These are phyloP conservation scores for Hygrophorus pudorinus DNA, from an alignment of 768 basidiomycete genomes.

Conservation along the genomic window DNA sequence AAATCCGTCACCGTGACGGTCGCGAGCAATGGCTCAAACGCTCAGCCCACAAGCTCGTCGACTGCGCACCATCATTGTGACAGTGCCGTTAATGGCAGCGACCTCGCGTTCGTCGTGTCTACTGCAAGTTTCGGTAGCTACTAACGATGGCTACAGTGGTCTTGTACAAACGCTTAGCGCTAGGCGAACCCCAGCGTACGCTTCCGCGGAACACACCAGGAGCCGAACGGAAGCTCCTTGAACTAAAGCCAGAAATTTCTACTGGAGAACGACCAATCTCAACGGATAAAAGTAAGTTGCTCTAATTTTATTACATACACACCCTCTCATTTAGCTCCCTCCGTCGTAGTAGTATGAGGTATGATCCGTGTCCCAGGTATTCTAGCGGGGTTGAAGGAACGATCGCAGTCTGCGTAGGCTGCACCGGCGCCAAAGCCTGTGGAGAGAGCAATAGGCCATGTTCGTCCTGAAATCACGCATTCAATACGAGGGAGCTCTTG, in stretches of 20 bases:
- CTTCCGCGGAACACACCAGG: slow-evolving; percentile 12
- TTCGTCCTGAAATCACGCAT: slow-evolving; percentile 50
- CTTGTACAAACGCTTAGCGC: slow-evolving; percentile 53
- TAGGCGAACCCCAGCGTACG: slow-evolving; percentile 14
- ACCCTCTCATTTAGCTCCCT: not conserved
- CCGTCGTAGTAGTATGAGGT: slow-evolving; percentile 24
- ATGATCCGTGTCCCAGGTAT: slow-evolving; percentile 77
- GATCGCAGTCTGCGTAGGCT: slow-evolving; percentile 88
- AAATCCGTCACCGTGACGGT: slow-evolving; percentile 5
- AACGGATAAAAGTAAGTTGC: slow-evolving; percentile 8
- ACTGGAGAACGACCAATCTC: slow-evolving; percentile 4
- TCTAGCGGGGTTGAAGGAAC: slow-evolving; percentile 85
- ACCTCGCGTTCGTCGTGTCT: slow-evolving; percentile 41
- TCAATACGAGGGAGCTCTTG: not conserved
- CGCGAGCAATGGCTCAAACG: slow-evolving; percentile 19
- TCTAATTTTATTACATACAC: slow-evolving; percentile 11
- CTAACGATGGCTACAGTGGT: slow-evolving; percentile 33
- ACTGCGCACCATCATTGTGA: slow-evolving; percentile 45
- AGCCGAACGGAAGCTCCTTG: slow-evolving; percentile 5
- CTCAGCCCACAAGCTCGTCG: slow-evolving; percentile 29
- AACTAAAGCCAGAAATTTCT: slow-evolving; percentile 1
- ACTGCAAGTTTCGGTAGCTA: slow-evolving; percentile 1
- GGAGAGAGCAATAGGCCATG: slow-evolving; percentile 82
- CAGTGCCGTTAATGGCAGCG: slow-evolving; percentile 55
- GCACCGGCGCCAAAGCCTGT: slow-evolving; percentile 83